A percentile compares a stretch with the other conserved stretches of the same genome.
These are phyloP conservation scores for Polygonum maritimum DNA, from an alignment of 148 eudicot genomes.

Conservation along the genomic window DNA sequence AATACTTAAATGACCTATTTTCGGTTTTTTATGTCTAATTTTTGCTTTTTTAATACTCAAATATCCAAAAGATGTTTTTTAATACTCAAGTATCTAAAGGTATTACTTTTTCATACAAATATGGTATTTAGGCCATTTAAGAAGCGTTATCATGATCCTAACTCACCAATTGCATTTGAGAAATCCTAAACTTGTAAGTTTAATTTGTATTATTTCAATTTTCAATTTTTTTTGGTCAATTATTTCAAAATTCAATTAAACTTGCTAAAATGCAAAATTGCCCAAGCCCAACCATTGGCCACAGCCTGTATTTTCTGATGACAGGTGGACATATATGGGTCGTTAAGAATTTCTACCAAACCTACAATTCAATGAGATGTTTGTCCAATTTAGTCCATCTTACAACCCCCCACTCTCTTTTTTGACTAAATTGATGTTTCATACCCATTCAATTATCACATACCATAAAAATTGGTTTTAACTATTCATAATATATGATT, in stretches of 20 bases:
- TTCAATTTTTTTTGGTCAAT: too few species aligned
- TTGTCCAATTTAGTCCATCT: background rate
- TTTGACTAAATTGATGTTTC: background rate
- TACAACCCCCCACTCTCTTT: background rate
- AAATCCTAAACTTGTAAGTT: too few species aligned
- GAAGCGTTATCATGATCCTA: too few species aligned
- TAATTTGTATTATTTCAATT: background rate
- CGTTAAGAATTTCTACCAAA: background rate
- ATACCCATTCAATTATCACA: background rate
- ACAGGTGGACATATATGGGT: background rate
- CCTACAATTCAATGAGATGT: conserved; percentile 4
- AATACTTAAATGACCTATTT: too few species aligned
- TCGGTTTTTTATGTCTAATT: too few species aligned
- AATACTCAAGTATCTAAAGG: too few species aligned
- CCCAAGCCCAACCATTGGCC: background rate
- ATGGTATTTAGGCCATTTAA: too few species aligned
- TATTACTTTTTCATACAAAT: too few species aligned
- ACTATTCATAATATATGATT: background rate
- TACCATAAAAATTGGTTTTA: background rate
- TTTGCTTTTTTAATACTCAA: too few species aligned
- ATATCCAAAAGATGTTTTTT: too few species aligned
- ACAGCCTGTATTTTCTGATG: background rate
- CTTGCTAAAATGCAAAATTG: background rate
- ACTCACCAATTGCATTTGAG: too few species aligned
- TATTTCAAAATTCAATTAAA: background rate